Evolutionary conservation across 495 filamentous ascomycete genomes (phyloP).

Genomic region (Aspergillus diversus): DNA sequence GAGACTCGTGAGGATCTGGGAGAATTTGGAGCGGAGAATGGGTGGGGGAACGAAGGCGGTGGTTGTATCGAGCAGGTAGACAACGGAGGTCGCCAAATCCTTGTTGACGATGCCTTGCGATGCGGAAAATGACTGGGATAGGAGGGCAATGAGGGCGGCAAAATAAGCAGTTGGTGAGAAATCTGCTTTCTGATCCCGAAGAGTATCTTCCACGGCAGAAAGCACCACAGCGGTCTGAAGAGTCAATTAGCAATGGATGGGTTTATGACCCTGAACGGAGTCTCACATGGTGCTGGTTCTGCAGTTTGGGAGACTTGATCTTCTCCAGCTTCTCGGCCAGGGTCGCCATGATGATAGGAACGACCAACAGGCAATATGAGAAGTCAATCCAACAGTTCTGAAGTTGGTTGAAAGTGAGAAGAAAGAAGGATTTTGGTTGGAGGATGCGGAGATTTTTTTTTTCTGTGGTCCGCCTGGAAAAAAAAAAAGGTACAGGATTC

Average conservation of each 20-base stretch:
- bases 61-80: constrained; percentile 93
- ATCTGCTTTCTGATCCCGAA: constrained; percentile 81
- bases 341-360: constrained; percentile 61
- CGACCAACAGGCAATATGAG: constrained; percentile 32
- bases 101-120: constrained; percentile 71
- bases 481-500: constrained; percentile 43
- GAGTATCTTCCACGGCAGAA: constrained; percentile 87
- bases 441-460: constrained; percentile 38
- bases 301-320: constrained; percentile 93
- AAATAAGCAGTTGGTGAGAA: constrained; percentile 90
- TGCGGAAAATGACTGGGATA: constrained; percentile 71
- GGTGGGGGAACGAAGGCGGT: constrained; percentile 80
- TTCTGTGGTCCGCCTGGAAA: constrained; percentile 25
- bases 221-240: constrained; percentile 84
- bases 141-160: constrained; percentile 88
- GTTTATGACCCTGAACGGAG: constrained; percentile 7
- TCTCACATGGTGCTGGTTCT: constrained; percentile 88
- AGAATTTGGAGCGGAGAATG: constrained; percentile 89
- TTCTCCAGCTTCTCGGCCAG: constrained; percentile 90
- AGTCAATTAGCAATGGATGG: constrained; percentile 21
- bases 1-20: constrained; percentile 84
- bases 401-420: constrained; percentile 31
- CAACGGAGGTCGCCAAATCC: constrained; percentile 81
- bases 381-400: constrained; percentile 17
- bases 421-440: constrained; percentile 24